phyloP scores from a whole-genome alignment of 257 asterid genomes.

The Anisodus tanguticus region DNA sequence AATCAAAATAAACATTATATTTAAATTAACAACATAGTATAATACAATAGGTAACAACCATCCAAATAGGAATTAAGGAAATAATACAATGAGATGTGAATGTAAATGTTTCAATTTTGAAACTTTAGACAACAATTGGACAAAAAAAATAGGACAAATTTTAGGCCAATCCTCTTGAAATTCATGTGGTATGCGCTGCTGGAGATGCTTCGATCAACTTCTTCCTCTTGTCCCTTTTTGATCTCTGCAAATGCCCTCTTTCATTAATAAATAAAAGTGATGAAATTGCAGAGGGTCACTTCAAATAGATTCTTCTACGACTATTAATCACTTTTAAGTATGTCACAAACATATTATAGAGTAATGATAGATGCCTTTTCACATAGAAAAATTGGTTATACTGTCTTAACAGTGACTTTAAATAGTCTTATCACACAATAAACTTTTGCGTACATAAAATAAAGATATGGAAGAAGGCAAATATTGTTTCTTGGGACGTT shows the following conservation, averaged over 20 bases:
- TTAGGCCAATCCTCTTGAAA: neutral
- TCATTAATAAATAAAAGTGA: too few relatives aligned
- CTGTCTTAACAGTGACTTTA: neutral
- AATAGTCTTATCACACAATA: neutral
- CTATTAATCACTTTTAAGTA: neutral
- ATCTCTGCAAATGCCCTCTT: neutral
- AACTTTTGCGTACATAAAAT: neutral
- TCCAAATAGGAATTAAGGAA: neutral
- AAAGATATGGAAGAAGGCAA: neutral
- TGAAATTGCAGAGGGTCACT: neutral
- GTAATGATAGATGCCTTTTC: neutral
- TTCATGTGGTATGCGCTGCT: neutral
- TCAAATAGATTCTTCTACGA: neutral
- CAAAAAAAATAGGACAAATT: neutral
- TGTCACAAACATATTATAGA: neutral
- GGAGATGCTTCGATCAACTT: neutral
- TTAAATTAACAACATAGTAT: too few relatives aligned
- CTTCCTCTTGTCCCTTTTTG: constrained; percentile 16
- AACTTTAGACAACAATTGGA: neutral
- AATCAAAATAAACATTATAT: too few relatives aligned
- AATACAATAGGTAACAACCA: too few relatives aligned
- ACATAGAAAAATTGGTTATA: neutral
- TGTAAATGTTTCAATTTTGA: neutral
- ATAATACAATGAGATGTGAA: neutral
- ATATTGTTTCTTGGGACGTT: too few relatives aligned